Conservation (phyloP, 2,329 filamentous ascomycete species). For the Ophiostoma ulmi region DNA sequence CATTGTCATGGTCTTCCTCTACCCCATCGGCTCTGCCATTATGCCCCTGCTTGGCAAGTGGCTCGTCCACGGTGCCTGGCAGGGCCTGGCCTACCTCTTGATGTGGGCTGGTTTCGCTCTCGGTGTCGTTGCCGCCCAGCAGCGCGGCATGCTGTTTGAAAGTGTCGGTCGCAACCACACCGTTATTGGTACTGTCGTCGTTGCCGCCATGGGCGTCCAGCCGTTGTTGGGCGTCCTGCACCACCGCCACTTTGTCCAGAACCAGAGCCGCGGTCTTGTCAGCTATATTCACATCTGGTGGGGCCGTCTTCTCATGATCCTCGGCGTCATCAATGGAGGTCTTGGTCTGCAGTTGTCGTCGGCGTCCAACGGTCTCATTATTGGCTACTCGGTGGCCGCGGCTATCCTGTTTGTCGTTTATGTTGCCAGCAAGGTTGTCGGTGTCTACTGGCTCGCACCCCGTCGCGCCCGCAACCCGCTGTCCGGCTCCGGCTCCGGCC, state of each 20-base stretch:
- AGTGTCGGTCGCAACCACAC: slow-evolving; percentile 42
- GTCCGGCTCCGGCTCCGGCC: not conserved
- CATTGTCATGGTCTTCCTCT: slow-evolving; percentile 53
- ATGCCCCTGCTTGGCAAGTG: slow-evolving; percentile 57
- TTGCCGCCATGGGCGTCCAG: slow-evolving; percentile 52
- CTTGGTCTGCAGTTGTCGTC: slow-evolving; percentile 51
- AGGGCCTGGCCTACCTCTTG: slow-evolving; percentile 48
- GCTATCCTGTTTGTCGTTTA: slow-evolving; percentile 47
- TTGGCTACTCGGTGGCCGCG: slow-evolving; percentile 54
- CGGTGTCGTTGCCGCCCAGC: slow-evolving; percentile 46
- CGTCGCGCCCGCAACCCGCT: not conserved
- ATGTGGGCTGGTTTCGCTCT: slow-evolving; percentile 59
- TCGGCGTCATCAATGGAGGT: slow-evolving; percentile 60
- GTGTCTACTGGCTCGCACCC: not conserved
- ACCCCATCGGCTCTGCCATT: slow-evolving; percentile 55
- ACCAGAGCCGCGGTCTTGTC: slow-evolving; percentile 45
- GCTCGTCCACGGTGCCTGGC: slow-evolving; percentile 53
- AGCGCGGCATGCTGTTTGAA: slow-evolving; percentile 27
- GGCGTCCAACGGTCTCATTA: slow-evolving; percentile 40
- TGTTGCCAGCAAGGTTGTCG: slow-evolving; percentile 33
- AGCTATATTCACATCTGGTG: slow-evolving; percentile 59
- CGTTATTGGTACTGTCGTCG: slow-evolving; percentile 51
- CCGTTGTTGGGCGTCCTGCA: slow-evolving; percentile 55
- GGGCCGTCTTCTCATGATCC: slow-evolving; percentile 52
- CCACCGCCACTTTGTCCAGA: slow-evolving; percentile 49